Base-by-base conservation (phyloP, 805 yeast species). In the Wickerhamomyces kurtzmanii region DNA sequence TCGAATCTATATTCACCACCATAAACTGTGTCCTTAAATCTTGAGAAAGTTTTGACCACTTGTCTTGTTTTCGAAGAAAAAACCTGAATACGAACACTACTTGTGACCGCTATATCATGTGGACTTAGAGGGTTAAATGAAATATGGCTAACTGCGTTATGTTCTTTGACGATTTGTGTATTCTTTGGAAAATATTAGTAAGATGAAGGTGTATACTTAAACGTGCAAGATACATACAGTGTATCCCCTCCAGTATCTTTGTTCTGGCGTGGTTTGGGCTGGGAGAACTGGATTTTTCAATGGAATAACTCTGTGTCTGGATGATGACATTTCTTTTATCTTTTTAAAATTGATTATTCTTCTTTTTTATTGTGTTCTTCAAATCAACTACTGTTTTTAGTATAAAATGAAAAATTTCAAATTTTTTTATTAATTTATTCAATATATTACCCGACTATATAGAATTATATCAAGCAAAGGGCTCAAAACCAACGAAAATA, bases 41-140 rank as follows among this genome's bases (percentile, higher is more conserved):
- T 57, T 5, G 78, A 63, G 40, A 86, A 82, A 0, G 95, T 86
- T 56, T 84, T 84, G 22, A 74, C 64, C 4, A 87, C 95, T 48
- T 85, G 94, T 44, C 96, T 69, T 0, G 97, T 91, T 52, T 84
- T 84, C n/a, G 95, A 78, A 0, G 94, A 82, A 46, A 89, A 83
- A 7, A 91, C 74, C 52, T 91, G 97, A 32, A 91, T 82, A 47
- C 96, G 68, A 0, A 96, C 80, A 12, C 94, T 77, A 17, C 93
- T 75, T 1, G 96, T 82, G 20, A 91, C 83, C 15, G 96, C 97
- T 58, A 89, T 82, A 56, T 91, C 95, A 49, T 83, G 77, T 5
- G 96, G 94, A 11, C 76, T 59, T 21, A 65, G 68, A 2, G 96
- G 96, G 49, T 82, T 86, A 65, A 91, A 91, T 38, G 77, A 68